phyloP scores from a whole-genome alignment of 2,329 filamentous ascomycete genomes.

The Claviceps quebecensis region DNA sequence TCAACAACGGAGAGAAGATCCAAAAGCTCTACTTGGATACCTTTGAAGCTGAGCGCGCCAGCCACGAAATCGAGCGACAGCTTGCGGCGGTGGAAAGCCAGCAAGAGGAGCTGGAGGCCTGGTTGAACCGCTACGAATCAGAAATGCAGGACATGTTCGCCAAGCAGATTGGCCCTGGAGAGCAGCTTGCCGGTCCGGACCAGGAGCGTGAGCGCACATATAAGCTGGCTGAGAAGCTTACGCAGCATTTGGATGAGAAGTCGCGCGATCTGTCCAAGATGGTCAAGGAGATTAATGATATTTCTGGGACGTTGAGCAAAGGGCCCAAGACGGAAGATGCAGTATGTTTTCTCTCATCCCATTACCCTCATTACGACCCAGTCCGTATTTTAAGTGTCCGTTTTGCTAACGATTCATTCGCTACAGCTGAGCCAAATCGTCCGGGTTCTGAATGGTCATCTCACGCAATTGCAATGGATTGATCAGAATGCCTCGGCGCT shows the following conservation, averaged over 20 bases:
- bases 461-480: conserved; percentile 85
- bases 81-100: conserved; percentile 79
- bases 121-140: conserved; percentile 80
- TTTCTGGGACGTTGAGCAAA: conserved; percentile 80
- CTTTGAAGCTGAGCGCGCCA: conserved; percentile 85
- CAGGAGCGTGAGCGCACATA: conserved; percentile 94
- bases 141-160: conserved; percentile 83
- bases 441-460: conserved; percentile 82
- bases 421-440: conserved; percentile 86
- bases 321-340: conserved; percentile 78
- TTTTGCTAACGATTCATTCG: conserved; percentile 7
- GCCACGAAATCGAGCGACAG: conserved; percentile 86
- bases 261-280: conserved; percentile 85
- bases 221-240: conserved; percentile 86
- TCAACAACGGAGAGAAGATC: conserved; percentile 91
- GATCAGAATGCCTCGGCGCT: conserved; percentile 71
- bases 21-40: conserved; percentile 85
- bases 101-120: conserved; percentile 77
- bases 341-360: conserved; percentile 36
- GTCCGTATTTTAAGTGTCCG: background rate
- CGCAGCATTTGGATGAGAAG: conserved; percentile 84
- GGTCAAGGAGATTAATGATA: conserved; percentile 96
- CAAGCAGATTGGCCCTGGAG: conserved; percentile 60
- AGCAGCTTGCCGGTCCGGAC: conserved; percentile 73
- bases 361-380: background rate